Conservation (phyloP, 495 filamentous ascomycete genomes). For the Penicillium arizonense region DNA sequence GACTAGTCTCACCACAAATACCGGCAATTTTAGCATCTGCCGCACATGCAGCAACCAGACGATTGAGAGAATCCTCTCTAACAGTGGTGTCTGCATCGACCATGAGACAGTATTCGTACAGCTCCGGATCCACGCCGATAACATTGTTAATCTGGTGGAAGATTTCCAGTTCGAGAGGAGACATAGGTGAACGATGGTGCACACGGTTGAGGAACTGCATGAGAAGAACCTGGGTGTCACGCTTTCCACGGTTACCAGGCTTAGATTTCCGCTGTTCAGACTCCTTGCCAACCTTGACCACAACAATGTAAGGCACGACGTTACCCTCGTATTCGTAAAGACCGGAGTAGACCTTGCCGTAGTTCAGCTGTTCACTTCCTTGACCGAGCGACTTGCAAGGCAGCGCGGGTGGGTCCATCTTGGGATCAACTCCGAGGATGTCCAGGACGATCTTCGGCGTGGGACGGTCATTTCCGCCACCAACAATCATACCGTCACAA, state of each 20-base stretch:
- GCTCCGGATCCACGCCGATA: slow-evolving; percentile 94
- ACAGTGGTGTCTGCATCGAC: slow-evolving; percentile 98
- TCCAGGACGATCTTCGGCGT: slow-evolving; percentile 97
- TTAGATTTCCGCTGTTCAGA: slow-evolving; percentile 89
- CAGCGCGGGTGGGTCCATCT: slow-evolving; percentile 90
- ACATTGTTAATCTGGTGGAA: slow-evolving; percentile 99
- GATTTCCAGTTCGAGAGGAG: slow-evolving; percentile 92
- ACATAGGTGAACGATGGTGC: slow-evolving; percentile 91
- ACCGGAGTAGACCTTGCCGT: slow-evolving; percentile 97
- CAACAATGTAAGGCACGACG: slow-evolving; percentile 91
- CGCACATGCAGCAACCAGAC: slow-evolving; percentile 87
- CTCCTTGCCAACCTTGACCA: slow-evolving; percentile 97
- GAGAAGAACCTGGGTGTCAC: slow-evolving; percentile 87
- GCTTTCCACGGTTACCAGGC: slow-evolving; percentile 96
- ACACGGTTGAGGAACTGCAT: slow-evolving; percentile 95
- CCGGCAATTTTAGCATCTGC: slow-evolving; percentile 95
- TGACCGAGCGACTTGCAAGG: slow-evolving; percentile 89
- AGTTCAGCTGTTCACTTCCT: slow-evolving; percentile 92
- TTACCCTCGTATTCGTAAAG: slow-evolving; percentile 97
- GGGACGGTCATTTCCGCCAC: slow-evolving; percentile 92
- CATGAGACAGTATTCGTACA: slow-evolving; percentile 97
- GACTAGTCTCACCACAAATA: slow-evolving; percentile 95
- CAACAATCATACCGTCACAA: slow-evolving; percentile 97
- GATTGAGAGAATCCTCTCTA: slow-evolving; percentile 85
- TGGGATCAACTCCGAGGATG: slow-evolving; percentile 94